Evolutionary conservation across 176 grass and related monocot species (phyloP), one percentile per base, ranked within the genome.

Genomic region (Oryza glumipatula): DNA sequence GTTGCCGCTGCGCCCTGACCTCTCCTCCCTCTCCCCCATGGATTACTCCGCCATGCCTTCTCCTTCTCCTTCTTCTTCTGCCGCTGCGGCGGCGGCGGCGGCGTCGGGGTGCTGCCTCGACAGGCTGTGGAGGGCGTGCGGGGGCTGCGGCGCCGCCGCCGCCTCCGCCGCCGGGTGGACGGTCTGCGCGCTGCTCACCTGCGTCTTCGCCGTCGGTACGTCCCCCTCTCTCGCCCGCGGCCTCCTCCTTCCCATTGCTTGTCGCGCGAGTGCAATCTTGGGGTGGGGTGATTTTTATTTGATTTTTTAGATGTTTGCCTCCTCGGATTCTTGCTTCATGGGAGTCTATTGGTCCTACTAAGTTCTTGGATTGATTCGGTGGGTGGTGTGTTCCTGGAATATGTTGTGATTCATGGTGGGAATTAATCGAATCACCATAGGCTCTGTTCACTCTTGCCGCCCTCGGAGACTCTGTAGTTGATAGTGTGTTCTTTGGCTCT

Each of bases 151-250:
- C 74, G 70, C 76, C 65, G 80, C 6, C 49, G 79, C 80, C 5
- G 72, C 19, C 21, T 19, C 41, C 5, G 73, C 85, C 21, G 52
- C 81, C 43, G 76, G 86, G 1, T 88, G 92, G 76, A 74, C 89
- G n/a, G 52, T 92, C 65, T 66, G 71, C 73, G 92, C 77, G 38
- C 73, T 91, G 78, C 9, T 97, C 81, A 94, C 92, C 70, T 97
- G 88, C 80, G 69, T 86, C 77, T 92, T 97, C 82, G 88, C 95
- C 84, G 13, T 90, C 76, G 88, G 95, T 97, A 73, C 78, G 85
- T 89, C 16, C 13, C 39, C 39, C 39, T 39, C 30, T 32, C 30
- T 0, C 30, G 36, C 36, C 38, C 39, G 39, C n/a, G 39, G 1
- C 5, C 65, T 32, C 19, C 1, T 70, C 48, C 19, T 9, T 1